These are phyloP conservation scores for Tulasnella sp. DNA, from an alignment of 768 basidiomycete genomes.

Conservation along the genomic window DNA sequence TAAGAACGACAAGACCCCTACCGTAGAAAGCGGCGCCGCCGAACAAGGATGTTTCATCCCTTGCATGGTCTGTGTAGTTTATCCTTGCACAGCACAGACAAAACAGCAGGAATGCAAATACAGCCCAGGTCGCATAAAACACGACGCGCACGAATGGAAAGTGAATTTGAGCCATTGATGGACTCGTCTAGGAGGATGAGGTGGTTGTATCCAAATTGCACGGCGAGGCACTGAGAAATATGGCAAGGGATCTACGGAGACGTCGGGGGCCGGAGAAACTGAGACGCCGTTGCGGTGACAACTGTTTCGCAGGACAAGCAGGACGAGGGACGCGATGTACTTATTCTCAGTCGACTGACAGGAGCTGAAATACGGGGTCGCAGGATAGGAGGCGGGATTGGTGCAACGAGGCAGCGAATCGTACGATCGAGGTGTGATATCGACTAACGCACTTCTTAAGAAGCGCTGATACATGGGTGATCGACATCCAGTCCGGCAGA, in stretches of 20 bases:
- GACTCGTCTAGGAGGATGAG: background rate
- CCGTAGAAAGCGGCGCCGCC: background rate
- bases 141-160: background rate
- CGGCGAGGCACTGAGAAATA: background rate
- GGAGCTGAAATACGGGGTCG: background rate
- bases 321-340: background rate
- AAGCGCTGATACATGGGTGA: background rate
- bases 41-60: background rate
- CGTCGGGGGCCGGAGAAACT: background rate
- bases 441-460: background rate
- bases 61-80: background rate
- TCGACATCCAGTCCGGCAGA: background rate
- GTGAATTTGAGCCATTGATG: background rate
- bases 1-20: background rate
- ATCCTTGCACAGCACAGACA: slow-evolving; percentile 11
- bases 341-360: background rate
- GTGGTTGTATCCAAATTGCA: background rate
- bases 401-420: background rate
- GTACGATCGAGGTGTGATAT: background rate
- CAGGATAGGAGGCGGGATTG: background rate
- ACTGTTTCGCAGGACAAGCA: background rate
- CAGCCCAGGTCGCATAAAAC: background rate
- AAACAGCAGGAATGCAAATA: slow-evolving; percentile 7
- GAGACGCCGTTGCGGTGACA: background rate
- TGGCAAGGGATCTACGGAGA: background rate